Evolutionary conservation across 441 rosid species (phyloP), one percentile per base, ranked within the genome.

Genomic region (Codiaeum variegatum): DNA sequence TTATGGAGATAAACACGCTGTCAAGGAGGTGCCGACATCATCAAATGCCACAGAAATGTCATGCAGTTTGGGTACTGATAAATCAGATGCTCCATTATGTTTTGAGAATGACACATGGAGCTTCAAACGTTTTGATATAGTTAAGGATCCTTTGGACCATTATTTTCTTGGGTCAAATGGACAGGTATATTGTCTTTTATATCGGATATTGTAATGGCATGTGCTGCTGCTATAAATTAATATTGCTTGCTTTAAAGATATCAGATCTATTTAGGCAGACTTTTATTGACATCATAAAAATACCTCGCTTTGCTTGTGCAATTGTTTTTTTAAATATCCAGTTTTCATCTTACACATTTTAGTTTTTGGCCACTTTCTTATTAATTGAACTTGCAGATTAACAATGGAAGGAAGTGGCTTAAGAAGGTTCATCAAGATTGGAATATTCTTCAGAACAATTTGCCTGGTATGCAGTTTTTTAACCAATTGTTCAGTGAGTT

Each of bases 381-480:
- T 79, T 67, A 52, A 66, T 65, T 66, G 59, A 66, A 71, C 71
- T 68, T 83, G 79, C 89, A 95, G 99, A 77, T 68, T 74, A 89
- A 80, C 83, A 84, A 83, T 75, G 90, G 90, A 78, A 88, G 98
- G 83, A 82, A 85, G 82, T 95, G 98, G 98, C 75, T 90, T 62
- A 93, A 87, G 88, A 95, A 95, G 87, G 89, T 95, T 74, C 96
- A 93, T 78, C 99, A 93, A 81, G 99, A 93, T 78, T 95, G 99
- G 99, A 90, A 79, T 80, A 91, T 95, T 82, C 96, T 95, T 79
- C 98, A 95, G 81, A 91, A 90, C 86, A 95, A 93, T 81, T 91
- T 95, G 59, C 99, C 98, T 10, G 99, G 99, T 93, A 88, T 84
- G 85, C 38, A 63, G 23, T 67, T 54, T 24, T 59, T 71, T 23